Conservation (phyloP, 75 land plant species). For the Pseudotsuga menziesii region DNA sequence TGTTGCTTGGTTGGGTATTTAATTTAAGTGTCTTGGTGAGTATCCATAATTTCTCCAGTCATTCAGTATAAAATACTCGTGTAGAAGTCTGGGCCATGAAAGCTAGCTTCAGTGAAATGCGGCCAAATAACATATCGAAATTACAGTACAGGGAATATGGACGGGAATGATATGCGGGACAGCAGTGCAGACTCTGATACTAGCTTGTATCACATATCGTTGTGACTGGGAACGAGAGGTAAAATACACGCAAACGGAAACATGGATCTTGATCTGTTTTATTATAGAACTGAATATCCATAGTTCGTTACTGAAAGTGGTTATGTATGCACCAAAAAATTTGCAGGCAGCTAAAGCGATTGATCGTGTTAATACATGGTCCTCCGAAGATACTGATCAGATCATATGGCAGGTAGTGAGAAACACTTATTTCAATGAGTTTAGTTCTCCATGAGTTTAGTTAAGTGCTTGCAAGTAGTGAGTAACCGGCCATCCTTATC, state of each 20-base stretch:
- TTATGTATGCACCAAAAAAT: neutral
- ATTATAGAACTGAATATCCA: too few relatives aligned
- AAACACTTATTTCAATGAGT: too few relatives aligned
- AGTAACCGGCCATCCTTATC: too few relatives aligned
- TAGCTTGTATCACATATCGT: conserved; percentile 16
- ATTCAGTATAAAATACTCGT: too few relatives aligned
- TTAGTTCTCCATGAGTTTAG: too few relatives aligned
- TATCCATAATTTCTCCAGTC: neutral
- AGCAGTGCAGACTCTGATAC: conserved; percentile 38
- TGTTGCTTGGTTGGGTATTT: neutral
- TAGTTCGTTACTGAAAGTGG: neutral
- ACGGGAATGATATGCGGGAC: conserved; percentile 58
- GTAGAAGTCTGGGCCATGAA: too few relatives aligned
- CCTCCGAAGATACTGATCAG: too few relatives aligned
- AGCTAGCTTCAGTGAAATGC: too few relatives aligned
- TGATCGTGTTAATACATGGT: neutral
- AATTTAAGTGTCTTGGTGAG: neutral
- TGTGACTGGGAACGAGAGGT: conserved; percentile 52
- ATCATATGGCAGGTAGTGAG: too few relatives aligned
- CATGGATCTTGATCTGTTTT: too few relatives aligned
- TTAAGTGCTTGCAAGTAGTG: too few relatives aligned
- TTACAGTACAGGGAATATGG: conserved; percentile 41
- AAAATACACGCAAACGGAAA: neutral
- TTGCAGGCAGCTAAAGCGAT: neutral
- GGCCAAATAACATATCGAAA: too few relatives aligned